Evolutionary conservation across 2,329 filamentous ascomycete genomes (phyloP), one percentile per base, ranked within the genome.

Genomic region (Bipolaris bicolor): DNA sequence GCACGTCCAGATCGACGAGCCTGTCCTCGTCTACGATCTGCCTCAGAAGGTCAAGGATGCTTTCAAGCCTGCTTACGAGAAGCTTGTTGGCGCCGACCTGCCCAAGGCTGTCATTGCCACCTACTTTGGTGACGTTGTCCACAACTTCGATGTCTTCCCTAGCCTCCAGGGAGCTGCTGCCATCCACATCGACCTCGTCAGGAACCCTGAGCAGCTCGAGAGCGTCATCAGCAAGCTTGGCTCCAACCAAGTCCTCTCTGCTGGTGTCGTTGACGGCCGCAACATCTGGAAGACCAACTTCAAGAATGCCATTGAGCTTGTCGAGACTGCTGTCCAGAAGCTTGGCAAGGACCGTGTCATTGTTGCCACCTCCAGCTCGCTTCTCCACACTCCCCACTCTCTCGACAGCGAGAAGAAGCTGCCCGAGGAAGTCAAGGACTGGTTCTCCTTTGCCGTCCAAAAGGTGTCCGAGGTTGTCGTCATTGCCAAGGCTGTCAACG

Each of bases 271-370:
- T 68, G 93, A 99, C 74, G 95, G 95, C 74, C 92, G 95, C 76
- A 99, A 99, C 87, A 98, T 99, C 86, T 99, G 95, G 95, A 99
- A 99, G 91, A 97, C 92, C 82, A 96, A 98, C 89, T 90, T 97
- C 84, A 90, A 96, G 87, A 88, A 87, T 73, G 92, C 95, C 75
- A 96, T 99, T 66, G 93, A 95, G 84, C 87, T 83, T 65, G 90
- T 95, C 61, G 92, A 98, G 87, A 84, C 87, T 59, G 95, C 94
- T 65, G 84, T 98, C 73, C 91, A 97, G 84, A 92, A 96, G 84
- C 88, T 99, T 64, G 94, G 95, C 83, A 94, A 97, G 86, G 93
- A 98, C 69, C 91, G 95, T 77, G 94, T 99, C 79, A 91, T 99
- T 69, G 92, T 97, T 70, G 91, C 95, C 76, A 97, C 93, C 69